Percentiles rank a stretch among this genome's conserved stretches.
Conservation (phyloP, 2,329 filamentous ascomycete genomes). For the Torrubiella hemipterigena region DNA sequence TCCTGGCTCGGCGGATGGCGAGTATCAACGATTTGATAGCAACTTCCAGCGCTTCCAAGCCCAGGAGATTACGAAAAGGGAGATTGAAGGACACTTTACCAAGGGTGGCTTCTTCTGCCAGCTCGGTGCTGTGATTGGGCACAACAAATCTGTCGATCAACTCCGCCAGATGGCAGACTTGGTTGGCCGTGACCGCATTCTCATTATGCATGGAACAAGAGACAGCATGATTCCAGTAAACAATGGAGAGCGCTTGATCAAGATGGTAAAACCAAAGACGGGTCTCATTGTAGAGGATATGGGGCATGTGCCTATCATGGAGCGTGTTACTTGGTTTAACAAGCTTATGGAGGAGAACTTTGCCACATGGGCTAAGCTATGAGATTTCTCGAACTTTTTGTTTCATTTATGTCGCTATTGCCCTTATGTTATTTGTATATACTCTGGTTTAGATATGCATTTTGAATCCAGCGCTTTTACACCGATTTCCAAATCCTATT, state of each 20-base stretch:
- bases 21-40: slow-evolving; percentile 49
- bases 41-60: slow-evolving; percentile 79
- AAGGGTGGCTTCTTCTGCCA: slow-evolving; percentile 63
- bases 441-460: neutral
- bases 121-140: slow-evolving; percentile 67
- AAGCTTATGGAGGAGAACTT: slow-evolving; percentile 45
- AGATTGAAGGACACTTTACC: slow-evolving; percentile 47
- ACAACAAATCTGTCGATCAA: slow-evolving; percentile 60
- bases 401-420: slow-evolving; percentile 1
- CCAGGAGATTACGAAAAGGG: slow-evolving; percentile 62
- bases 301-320: slow-evolving; percentile 65
- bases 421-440: slow-evolving; percentile 1
- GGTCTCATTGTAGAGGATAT: slow-evolving; percentile 54
- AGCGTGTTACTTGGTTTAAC: slow-evolving; percentile 60
- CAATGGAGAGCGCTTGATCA: slow-evolving; percentile 58
- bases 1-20: slow-evolving; percentile 7
- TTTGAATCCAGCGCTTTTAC: neutral
- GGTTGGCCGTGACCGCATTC: slow-evolving; percentile 62
- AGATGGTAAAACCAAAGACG: slow-evolving; percentile 48
- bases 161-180: slow-evolving; percentile 50
- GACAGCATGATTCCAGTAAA: slow-evolving; percentile 69
- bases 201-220: slow-evolving; percentile 62
- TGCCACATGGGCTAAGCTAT: slow-evolving; percentile 36
- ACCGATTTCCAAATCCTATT: neutral
- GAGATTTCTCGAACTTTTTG: neutral